Conservation (phyloP, 2,329 filamentous ascomycete species). For the Amesomyces nigricolor region DNA sequence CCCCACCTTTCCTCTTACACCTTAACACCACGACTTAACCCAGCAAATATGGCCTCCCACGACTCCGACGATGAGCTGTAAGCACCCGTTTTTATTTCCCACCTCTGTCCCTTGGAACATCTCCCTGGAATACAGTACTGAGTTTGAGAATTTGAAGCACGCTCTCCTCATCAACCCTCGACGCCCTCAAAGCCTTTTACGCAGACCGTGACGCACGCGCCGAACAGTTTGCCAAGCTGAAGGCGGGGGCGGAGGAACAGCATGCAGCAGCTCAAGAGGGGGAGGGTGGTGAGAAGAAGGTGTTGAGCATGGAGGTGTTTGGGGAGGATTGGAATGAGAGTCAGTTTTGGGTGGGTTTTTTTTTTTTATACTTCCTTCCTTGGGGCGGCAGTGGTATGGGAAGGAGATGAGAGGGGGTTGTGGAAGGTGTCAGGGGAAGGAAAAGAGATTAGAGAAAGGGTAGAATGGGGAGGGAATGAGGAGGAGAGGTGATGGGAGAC, state of each 20-base stretch:
- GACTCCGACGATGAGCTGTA: slow-evolving; percentile 46
- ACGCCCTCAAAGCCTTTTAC: slow-evolving; percentile 69
- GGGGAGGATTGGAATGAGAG: slow-evolving; percentile 77
- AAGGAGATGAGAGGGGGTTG: too few species aligned
- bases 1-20: neutral
- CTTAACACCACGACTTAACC: too few species aligned
- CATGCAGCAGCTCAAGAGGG: slow-evolving; percentile 16
- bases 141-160: too few species aligned
- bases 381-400: neutral
- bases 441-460: too few species aligned
- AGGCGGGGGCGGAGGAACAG: slow-evolving; percentile 53
- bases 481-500: too few species aligned
- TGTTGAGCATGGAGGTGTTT: slow-evolving; percentile 64
- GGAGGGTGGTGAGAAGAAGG: slow-evolving; percentile 20
- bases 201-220: slow-evolving; percentile 62
- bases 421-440: neutral
- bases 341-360: slow-evolving; percentile 66
- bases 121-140: too few species aligned
- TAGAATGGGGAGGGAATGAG: too few species aligned
- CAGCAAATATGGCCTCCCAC: slow-evolving; percentile 23
- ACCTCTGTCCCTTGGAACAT: too few species aligned
- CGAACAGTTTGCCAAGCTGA: slow-evolving; percentile 63
- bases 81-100: too few species aligned
- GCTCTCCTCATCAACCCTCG: slow-evolving; percentile 61
- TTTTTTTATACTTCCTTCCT: neutral